Conservation (phyloP, 108 stramenopile species). For the Thalassiosira profunda region DNA sequence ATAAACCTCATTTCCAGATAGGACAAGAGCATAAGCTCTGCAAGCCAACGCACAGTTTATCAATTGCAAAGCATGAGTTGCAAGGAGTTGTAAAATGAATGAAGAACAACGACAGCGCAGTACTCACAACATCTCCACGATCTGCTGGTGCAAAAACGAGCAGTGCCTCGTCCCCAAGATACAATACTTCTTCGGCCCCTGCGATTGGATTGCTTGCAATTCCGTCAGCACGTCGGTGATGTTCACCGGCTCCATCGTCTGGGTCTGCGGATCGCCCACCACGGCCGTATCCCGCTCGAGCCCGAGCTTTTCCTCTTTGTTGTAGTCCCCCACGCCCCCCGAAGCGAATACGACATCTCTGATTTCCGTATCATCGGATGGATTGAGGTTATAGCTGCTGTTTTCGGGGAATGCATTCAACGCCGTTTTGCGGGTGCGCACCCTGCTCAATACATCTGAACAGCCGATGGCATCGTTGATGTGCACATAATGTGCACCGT, state of each 20-base stretch:
- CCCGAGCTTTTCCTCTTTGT: slow-evolving; percentile 25
- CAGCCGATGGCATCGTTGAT: neutral
- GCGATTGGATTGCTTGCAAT: slow-evolving; percentile 91
- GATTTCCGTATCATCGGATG: neutral
- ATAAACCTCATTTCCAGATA: slow-evolving; percentile 94
- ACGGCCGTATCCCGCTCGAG: slow-evolving; percentile 36
- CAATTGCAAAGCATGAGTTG: neutral
- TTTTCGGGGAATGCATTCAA: neutral
- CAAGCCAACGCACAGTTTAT: too few species aligned
- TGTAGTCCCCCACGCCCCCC: slow-evolving; percentile 30
- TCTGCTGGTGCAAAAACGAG: slow-evolving; percentile 95
- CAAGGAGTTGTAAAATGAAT: neutral
- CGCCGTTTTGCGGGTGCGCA: neutral
- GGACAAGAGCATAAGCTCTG: slow-evolving; percentile 91
- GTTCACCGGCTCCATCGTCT: slow-evolving; percentile 73
- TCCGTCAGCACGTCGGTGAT: slow-evolving; percentile 86
- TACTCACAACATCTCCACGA: slow-evolving; percentile 92
- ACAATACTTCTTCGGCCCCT: slow-evolving; percentile 93
- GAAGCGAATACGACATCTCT: neutral
- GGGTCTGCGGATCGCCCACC: slow-evolving; percentile 75
- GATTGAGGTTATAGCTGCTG: neutral
- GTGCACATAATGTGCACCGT: too few species aligned
- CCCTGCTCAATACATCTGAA: neutral
- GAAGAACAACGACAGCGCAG: neutral
- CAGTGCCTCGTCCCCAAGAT: slow-evolving; percentile 96